Conservation (phyloP, 73 alveolate species). For the Halteria grandinella region DNA sequence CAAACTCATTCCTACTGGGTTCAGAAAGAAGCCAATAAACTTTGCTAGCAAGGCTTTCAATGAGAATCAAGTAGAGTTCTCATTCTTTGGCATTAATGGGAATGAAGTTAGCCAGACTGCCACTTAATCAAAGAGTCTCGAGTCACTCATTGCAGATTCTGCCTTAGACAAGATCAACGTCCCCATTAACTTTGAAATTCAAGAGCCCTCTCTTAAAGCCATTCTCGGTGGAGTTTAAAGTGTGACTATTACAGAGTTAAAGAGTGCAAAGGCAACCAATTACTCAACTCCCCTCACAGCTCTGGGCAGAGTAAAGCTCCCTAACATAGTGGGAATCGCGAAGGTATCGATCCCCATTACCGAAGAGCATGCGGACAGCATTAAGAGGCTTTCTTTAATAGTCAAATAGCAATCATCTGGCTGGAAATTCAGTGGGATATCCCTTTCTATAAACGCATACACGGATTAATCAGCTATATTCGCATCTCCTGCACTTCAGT, state of each 20-base stretch:
- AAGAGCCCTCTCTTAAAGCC: neutral
- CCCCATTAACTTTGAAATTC: neutral
- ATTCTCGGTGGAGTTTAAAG: neutral
- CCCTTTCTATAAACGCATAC: slow-evolving; percentile 6
- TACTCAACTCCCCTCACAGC: neutral
- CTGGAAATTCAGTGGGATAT: slow-evolving; percentile 24
- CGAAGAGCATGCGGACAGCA: slow-evolving; percentile 11
- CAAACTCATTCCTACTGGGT: slow-evolving; percentile 47
- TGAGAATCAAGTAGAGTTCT: slow-evolving; percentile 19
- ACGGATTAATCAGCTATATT: slow-evolving; percentile 23
- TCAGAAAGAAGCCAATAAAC: slow-evolving; percentile 50
- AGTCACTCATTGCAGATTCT: neutral
- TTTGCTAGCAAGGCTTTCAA: slow-evolving; percentile 45
- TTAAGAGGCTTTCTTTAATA: neutral
- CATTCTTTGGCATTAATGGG: slow-evolving; percentile 63
- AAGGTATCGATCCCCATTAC: neutral
- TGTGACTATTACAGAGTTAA: neutral
- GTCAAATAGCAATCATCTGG: neutral
- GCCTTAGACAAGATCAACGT: neutral
- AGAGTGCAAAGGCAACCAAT: slow-evolving; percentile 15
- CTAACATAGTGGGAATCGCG: neutral
- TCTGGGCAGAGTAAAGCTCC: neutral
- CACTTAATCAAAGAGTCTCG: neutral
- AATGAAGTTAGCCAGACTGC: neutral
- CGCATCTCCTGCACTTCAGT: neutral